phyloP scores from a whole-genome alignment of 2,329 filamentous ascomycete species.

The Colletotrichum coccodes region DNA sequence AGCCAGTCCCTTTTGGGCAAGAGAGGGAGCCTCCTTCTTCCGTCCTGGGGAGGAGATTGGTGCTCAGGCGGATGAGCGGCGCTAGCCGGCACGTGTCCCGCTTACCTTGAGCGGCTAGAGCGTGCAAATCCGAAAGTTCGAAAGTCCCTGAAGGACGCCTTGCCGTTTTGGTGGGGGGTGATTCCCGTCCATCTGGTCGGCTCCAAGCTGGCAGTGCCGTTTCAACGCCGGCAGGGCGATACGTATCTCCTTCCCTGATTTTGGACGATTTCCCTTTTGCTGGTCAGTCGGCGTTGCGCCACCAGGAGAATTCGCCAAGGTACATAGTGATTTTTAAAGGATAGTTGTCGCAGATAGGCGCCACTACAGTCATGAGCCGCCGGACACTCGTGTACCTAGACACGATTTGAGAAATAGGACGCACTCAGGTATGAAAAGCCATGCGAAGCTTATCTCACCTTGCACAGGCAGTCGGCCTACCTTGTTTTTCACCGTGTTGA shows the following conservation, averaged over 20 bases:
- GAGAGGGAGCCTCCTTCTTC: neutral
- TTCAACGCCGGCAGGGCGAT: neutral
- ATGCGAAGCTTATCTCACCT: neutral
- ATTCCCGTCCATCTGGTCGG: constrained; percentile 7
- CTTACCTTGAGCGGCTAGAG: neutral
- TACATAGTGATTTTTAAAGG: neutral
- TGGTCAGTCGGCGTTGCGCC: neutral
- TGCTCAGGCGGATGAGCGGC: neutral
- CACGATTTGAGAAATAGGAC: neutral
- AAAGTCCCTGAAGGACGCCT: neutral
- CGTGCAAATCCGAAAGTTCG: neutral
- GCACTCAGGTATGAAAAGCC: neutral
- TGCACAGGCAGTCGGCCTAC: neutral
- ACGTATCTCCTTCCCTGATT: neutral
- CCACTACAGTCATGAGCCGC: neutral
- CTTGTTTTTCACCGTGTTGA: neutral
- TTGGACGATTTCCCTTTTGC: neutral
- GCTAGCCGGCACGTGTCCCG: constrained; percentile 8
- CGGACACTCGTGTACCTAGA: neutral
- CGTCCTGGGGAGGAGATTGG: neutral
- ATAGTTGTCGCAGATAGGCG: neutral
- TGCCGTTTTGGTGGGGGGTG: neutral
- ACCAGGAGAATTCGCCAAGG: neutral
- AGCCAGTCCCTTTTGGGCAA: neutral
- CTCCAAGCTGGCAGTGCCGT: neutral